Base-by-base conservation (phyloP, 1,139 yeast species). In the Komagataea norvegica region DNA sequence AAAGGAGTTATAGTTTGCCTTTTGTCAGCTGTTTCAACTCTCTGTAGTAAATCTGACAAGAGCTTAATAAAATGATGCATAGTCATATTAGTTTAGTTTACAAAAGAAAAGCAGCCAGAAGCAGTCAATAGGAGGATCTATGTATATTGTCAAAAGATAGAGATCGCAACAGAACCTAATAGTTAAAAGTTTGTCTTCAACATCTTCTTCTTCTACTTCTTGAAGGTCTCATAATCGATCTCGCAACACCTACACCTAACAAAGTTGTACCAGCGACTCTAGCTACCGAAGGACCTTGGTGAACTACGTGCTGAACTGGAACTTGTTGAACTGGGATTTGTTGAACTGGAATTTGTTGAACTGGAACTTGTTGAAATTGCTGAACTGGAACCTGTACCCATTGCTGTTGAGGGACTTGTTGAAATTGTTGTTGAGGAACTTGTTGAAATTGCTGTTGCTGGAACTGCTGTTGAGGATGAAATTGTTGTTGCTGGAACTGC, bases 221-320 rank as follows among this genome's bases (percentile, higher is more conserved):
- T n/a, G n/a, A n/a, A n/a, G n/a, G n/a, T n/a, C n/a, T n/a, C n/a
- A 22, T 5, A 6, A 37, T 26, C 6, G 31, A 23, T 14, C 28
- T 29, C 11, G 37, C 37, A 4, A 37, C 41, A 15, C 26, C 20
- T 8, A 25, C 26, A 27, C 41, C 41, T 5, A 33, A 13, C 22
- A 37, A 15, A 6, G 29, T 25, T 30, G 37, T 37, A 22, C 41
- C 41, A 2, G 34, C 41, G 16, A 37, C 25, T 25, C 18, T 33
- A 25, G 31, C 34, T 14, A 30, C 21, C n/a, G 32, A 29, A 11
- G 40, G 36, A 19, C 39, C 39, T 14, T 10, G 10, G 11, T 24
- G 14, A 10, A 6, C 11, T 14, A 14, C 4, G 6, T 33, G 38
- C 13, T 31, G 35, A 7, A 13, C 15, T 10, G 21, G 31, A 2